phyloP scores from a whole-genome alignment of 2,329 filamentous ascomycete species.

The Huntiella moniliformis region DNA sequence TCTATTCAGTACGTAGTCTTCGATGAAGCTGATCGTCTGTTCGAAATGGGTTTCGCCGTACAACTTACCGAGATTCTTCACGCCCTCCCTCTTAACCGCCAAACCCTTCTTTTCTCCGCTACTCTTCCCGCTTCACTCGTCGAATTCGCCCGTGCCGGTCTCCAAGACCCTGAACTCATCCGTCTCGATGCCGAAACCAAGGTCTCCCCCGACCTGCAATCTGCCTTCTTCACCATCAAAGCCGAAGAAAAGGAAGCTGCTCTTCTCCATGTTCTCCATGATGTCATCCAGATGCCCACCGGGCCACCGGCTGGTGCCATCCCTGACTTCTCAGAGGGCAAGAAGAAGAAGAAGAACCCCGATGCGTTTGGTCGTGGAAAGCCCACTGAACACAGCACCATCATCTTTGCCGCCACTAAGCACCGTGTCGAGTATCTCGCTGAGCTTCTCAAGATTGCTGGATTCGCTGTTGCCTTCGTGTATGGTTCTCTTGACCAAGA shows the following conservation, averaged over 20 bases:
- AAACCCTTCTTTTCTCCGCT: conserved; percentile 87
- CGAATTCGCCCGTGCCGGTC: conserved; percentile 81
- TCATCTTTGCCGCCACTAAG: conserved; percentile 86
- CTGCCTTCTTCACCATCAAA: conserved; percentile 86
- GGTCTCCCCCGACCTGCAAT: conserved; percentile 87
- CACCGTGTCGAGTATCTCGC: conserved; percentile 93
- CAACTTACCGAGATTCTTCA: conserved; percentile 88
- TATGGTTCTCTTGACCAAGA: conserved; percentile 92
- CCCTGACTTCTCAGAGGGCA: conserved; percentile 28
- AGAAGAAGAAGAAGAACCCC: conserved; percentile 54
- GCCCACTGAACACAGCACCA: conserved; percentile 79
- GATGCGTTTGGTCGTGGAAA: conserved; percentile 40
- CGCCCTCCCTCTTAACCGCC: conserved; percentile 62
- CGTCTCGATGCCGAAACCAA: conserved; percentile 89
- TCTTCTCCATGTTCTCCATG: conserved; percentile 69
- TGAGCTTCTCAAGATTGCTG: conserved; percentile 56
- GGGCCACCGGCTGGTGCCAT: conserved; percentile 37
- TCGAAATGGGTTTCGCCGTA: conserved; percentile 95
- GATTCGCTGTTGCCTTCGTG: conserved; percentile 80
- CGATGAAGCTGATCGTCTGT: conserved; percentile 88
- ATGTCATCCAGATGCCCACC: conserved; percentile 79
- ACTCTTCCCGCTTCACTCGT: conserved; percentile 87
- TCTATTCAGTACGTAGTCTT: conserved; percentile 91
- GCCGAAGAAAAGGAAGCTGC: conserved; percentile 86
- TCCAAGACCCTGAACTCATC: conserved; percentile 81